phyloP scores from a whole-genome alignment of 306 rosid genomes.

The Vigna angularis region DNA sequence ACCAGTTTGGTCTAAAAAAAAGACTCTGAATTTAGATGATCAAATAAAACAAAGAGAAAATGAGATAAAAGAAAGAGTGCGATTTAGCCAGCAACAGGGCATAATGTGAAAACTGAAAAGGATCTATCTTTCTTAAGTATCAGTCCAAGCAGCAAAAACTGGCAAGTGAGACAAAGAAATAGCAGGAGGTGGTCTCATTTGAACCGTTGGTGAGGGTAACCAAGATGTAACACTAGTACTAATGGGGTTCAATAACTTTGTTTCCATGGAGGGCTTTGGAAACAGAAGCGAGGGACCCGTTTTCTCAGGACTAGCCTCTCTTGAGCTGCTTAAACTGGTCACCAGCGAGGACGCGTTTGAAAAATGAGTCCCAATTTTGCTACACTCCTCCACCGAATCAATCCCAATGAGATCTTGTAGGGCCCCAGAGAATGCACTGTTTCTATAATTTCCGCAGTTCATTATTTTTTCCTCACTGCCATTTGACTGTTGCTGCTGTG shows the following conservation, averaged over 20 bases:
- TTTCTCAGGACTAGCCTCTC: conserved; percentile 90
- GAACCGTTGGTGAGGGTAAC: conserved; percentile 68
- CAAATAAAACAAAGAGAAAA: background rate
- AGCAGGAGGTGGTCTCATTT: conserved; percentile 73
- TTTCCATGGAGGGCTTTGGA: conserved; percentile 61
- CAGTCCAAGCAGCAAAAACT: conserved; percentile 90
- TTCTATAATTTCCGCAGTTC: conserved; percentile 54
- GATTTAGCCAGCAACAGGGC: background rate
- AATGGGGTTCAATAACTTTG: conserved; percentile 52
- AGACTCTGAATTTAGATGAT: background rate
- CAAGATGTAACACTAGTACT: conserved; percentile 61
- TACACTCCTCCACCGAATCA: conserved; percentile 59
- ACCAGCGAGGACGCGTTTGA: conserved; percentile 82
- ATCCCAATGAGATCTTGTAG: conserved; percentile 68
- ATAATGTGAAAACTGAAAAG: conserved; percentile 23
- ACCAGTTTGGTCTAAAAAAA: background rate
- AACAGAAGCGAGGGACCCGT: conserved; percentile 54
- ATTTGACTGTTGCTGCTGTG: conserved; percentile 44
- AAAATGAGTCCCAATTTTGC: conserved; percentile 61
- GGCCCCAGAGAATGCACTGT: conserved; percentile 59
- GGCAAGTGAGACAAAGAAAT: conserved; percentile 81
- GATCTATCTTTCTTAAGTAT: conserved; percentile 37
- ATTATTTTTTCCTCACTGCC: conserved; percentile 51
- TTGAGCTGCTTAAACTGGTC: conserved; percentile 81
- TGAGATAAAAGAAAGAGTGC: background rate